Evolutionary conservation across 2,329 filamentous ascomycete species (phyloP).

Genomic region (Pochonia chlamydosporia): DNA sequence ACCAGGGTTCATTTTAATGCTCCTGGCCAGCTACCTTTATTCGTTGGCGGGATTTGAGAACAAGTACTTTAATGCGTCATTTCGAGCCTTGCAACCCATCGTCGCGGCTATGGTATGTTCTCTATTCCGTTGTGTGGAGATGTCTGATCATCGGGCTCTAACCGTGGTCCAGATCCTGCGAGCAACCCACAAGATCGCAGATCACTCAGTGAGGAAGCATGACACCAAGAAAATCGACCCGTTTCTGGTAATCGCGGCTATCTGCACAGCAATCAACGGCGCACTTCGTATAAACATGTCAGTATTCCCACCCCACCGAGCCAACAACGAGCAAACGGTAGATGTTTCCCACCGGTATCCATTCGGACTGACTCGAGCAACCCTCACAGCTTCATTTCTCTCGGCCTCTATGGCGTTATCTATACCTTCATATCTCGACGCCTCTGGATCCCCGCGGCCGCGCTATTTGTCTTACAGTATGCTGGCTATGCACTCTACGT

Average conservation of each 20-base stretch:
- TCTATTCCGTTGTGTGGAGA: background rate
- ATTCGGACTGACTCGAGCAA: background rate
- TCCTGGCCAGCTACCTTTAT: conserved; percentile 4
- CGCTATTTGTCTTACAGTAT: conserved; percentile 7
- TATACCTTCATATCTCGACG: conserved; percentile 7
- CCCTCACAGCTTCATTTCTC: conserved; percentile 6
- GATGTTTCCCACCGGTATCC: too few relatives aligned
- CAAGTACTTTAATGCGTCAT: conserved; percentile 42
- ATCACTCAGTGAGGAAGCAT: conserved; percentile 1
- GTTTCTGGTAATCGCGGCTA: conserved; percentile 1
- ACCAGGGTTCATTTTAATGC: conserved; percentile 6
- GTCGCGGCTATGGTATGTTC: conserved; percentile 1
- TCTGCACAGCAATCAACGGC: conserved; percentile 4
- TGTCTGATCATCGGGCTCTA: background rate
- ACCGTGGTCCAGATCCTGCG: background rate
- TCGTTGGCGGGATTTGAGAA: conserved; percentile 43
- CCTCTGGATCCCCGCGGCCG: conserved; percentile 6
- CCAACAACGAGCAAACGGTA: background rate
- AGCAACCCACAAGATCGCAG: conserved; percentile 1
- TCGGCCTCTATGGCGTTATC: conserved; percentile 5
- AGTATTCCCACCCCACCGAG: background rate
- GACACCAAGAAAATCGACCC: conserved; percentile 1
- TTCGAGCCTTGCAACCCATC: conserved; percentile 7
- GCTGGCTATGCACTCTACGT: conserved; percentile 8
- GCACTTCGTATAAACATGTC: conserved; percentile 10